phyloP scores from a whole-genome alignment of 257 asterid genomes.

The Penstemon davidsonii region DNA sequence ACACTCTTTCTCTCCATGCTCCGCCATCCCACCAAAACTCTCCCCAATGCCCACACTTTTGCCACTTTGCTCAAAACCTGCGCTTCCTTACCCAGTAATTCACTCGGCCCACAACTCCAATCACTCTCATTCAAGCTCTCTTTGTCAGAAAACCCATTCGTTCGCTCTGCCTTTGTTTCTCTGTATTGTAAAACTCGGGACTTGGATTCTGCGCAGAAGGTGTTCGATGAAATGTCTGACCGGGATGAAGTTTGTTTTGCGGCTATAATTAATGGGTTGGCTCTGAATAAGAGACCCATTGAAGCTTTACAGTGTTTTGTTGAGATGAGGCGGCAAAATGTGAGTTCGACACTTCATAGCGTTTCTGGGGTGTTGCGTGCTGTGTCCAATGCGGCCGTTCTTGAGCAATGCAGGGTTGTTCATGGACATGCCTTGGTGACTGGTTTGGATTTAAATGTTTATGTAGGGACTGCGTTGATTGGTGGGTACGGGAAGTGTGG shows the following conservation, averaged over 20 bases:
- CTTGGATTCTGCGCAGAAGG: constrained; percentile 44
- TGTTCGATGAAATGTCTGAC: constrained; percentile 66
- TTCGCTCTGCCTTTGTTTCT: constrained; percentile 62
- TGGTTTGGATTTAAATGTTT: constrained; percentile 42
- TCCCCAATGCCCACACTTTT: constrained; percentile 61
- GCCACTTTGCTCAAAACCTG: constrained; percentile 67
- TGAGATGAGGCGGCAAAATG: constrained; percentile 55
- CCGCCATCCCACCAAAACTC: constrained; percentile 48
- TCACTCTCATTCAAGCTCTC: constrained; percentile 52
- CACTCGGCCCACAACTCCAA: constrained; percentile 63
- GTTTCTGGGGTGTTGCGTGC: constrained; percentile 72
- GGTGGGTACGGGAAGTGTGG: constrained; percentile 90
- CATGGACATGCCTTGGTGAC: constrained; percentile 68
- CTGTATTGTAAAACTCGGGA: constrained; percentile 46
- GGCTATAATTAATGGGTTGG: constrained; percentile 66
- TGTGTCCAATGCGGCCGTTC: constrained; percentile 61
- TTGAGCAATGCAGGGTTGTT: constrained; percentile 66
- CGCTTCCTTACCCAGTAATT: constrained; percentile 32
- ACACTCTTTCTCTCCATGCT: constrained; percentile 73
- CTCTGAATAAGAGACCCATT: constrained; percentile 50
- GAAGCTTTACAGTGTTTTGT: constrained; percentile 53
- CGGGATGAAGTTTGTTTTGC: constrained; percentile 69
- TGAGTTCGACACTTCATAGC: constrained; percentile 50
- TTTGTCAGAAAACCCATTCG: constrained; percentile 41
- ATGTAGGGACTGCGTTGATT: constrained; percentile 63